phyloP scores from a whole-genome alignment of 75 land plant species.

The Pseudotsuga menziesii region DNA sequence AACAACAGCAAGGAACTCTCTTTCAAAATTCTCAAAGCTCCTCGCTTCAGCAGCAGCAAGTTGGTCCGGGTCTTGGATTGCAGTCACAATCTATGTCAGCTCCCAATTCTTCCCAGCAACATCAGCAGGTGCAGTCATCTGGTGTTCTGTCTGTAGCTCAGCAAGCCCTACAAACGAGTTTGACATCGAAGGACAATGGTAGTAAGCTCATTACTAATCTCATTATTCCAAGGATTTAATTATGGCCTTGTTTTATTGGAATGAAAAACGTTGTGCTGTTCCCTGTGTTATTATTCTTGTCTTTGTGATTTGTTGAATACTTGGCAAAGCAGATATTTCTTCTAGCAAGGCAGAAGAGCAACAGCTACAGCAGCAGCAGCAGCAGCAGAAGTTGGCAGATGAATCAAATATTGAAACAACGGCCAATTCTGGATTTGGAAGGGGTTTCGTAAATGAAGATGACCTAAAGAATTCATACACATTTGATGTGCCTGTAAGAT shows the following conservation, averaged over 20 bases:
- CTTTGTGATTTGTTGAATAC: neutral
- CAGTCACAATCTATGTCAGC: constrained; percentile 30
- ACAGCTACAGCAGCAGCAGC: constrained; percentile 27
- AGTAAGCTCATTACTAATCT: neutral
- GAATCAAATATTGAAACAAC: constrained; percentile 45
- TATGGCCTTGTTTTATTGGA: neutral
- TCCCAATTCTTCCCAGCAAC: constrained; percentile 25
- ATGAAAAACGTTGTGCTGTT: neutral
- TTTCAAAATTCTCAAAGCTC: constrained; percentile 56
- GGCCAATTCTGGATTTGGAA: constrained; percentile 25
- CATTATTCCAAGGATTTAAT: neutral
- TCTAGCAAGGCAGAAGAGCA: constrained; percentile 35
- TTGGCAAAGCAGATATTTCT: constrained; percentile 29
- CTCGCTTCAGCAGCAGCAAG: constrained; percentile 36
- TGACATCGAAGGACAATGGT: constrained; percentile 8
- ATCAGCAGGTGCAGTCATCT: constrained; percentile 26
- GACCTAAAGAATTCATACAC: constrained; percentile 68
- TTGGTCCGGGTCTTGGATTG: constrained; percentile 47
- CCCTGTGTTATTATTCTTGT: neutral
- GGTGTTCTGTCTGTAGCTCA: constrained; percentile 39
- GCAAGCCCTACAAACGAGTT: constrained; percentile 20
- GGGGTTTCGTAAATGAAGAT: constrained; percentile 58
- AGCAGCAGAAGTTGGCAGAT: constrained; percentile 41
- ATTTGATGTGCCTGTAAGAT: constrained; percentile 55
- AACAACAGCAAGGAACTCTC: constrained; percentile 10